Evolutionary conservation across 2,329 filamentous ascomycete genomes (phyloP).

Genomic region (Penicillium olsonii): DNA sequence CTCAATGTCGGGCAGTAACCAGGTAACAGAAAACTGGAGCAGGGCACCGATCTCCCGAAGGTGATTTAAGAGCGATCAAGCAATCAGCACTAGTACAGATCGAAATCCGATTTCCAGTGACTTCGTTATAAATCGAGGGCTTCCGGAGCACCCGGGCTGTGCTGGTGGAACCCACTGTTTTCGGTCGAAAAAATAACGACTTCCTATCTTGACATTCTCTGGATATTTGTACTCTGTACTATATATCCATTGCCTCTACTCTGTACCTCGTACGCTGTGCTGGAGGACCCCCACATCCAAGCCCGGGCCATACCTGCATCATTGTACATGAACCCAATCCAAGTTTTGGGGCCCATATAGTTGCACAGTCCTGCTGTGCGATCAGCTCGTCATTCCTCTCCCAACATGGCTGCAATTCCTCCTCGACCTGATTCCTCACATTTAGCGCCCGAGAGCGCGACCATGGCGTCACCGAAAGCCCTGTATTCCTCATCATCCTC

Average conservation of each 20-base stretch:
- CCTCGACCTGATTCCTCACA: neutral
- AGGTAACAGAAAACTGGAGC: too few species aligned
- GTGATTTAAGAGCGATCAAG: too few species aligned
- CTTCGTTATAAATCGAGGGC: slow-evolving; percentile 4
- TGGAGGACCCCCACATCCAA: neutral
- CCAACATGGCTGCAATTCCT: slow-evolving; percentile 1
- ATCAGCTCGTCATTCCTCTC: neutral
- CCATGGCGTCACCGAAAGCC: neutral
- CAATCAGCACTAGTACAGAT: too few species aligned
- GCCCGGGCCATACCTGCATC: slow-evolving; percentile 3
- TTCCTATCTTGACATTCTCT: too few species aligned
- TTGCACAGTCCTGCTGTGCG: slow-evolving; percentile 10
- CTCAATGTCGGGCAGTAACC: too few species aligned
- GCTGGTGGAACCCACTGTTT: slow-evolving; percentile 19
- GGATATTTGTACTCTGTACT: neutral
- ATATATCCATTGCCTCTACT: neutral
- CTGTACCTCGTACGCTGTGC: too few species aligned
- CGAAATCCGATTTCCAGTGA: too few species aligned
- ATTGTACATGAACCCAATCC: slow-evolving; percentile 3
- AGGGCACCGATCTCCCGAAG: too few species aligned
- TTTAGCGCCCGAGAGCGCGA: neutral
- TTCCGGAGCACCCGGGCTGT: slow-evolving; percentile 29
- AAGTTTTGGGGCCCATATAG: neutral
- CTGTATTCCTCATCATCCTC: slow-evolving; percentile 24
- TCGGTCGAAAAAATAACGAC: neutral